These are phyloP conservation scores for Tulasnella sp. DNA, from an alignment of 768 basidiomycete species.

Conservation along the genomic window DNA sequence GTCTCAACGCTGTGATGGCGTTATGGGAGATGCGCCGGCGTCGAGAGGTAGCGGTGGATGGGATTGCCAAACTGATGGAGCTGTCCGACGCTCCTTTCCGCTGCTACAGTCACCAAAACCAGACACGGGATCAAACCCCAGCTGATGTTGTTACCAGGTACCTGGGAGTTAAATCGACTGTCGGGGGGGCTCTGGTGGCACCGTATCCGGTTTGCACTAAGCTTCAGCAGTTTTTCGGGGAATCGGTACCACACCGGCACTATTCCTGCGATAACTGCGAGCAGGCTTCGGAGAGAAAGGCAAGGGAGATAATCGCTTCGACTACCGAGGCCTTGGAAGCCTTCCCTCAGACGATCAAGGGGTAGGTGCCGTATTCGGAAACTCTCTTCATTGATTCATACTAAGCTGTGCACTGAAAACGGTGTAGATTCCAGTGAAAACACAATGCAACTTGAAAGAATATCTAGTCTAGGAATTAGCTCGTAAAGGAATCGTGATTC, in stretches of 20 bases:
- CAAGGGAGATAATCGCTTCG: neutral
- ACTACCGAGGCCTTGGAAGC: neutral
- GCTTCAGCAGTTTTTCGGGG: neutral
- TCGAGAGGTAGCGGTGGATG: neutral
- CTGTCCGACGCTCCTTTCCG: neutral
- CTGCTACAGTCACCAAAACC: neutral
- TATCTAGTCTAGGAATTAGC: no score
- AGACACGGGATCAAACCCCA: neutral
- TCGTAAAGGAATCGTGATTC: no score
- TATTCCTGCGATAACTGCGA: neutral
- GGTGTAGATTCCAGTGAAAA: no score
- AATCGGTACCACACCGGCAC: neutral
- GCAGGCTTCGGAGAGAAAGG: neutral
- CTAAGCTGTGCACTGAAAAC: no score
- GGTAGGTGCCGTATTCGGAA: no score
- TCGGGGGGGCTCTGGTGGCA: neutral
- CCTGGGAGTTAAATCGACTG: neutral
- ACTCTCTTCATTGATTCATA: no score
- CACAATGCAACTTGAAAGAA: no score
- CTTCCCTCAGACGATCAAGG: neutral
- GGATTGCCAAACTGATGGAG: neutral
- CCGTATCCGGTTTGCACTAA: conserved; percentile 19
- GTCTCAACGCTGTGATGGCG: neutral
- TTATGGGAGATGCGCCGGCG: conserved; percentile 16
- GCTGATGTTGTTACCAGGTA: neutral